Base-by-base conservation (phyloP, 148 eudicot genomes). In the Chenopodium suecicum region DNA sequence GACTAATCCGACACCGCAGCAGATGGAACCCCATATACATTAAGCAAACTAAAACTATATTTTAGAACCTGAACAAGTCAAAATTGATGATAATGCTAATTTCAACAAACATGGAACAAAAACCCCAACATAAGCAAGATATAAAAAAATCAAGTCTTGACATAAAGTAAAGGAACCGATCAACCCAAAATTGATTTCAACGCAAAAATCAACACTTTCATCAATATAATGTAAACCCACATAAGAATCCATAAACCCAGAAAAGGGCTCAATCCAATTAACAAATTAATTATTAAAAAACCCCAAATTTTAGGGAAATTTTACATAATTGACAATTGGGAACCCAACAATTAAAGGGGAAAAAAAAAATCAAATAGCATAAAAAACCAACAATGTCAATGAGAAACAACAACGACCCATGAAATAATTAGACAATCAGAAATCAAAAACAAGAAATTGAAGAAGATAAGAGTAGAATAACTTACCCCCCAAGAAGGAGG, bases 401-500 rank as follows among this genome's bases (percentile, higher is more conserved):
- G 58, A 80, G 71, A 58, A 79, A 65, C 37, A 79, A 56, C 31
- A 82, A 78, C 23, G 8, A 22, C 54, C 22, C 10, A 48, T 32
- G 6, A 16, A 22, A 16, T 69, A 72, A 44, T 34, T 74, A 16
- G 29, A 16, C 37, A 60, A 84, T 58, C 9, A 75, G 20, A 37
- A 75, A 75, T 7, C 0, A 68, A 70, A 41, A 70, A 41, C 22
- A 50, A 34, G 37, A 23, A 84, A 66, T 78, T 56, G 41, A 47
- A 27, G 56, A 47, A 74, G 70, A 74, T 32, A 74, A 76, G 81
- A 82, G 80, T n/a, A 54, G 81, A 75, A 78, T 47, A 48, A 81
- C 79, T 73, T 54, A 80, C 85, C 73, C 84, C 27, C 25, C 52
- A 16, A 5, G 46, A 72, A 44, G 73, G 78, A 77, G 73, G 62